phyloP scores from a whole-genome alignment of 306 rosid genomes.

The Cicer arietinum region DNA sequence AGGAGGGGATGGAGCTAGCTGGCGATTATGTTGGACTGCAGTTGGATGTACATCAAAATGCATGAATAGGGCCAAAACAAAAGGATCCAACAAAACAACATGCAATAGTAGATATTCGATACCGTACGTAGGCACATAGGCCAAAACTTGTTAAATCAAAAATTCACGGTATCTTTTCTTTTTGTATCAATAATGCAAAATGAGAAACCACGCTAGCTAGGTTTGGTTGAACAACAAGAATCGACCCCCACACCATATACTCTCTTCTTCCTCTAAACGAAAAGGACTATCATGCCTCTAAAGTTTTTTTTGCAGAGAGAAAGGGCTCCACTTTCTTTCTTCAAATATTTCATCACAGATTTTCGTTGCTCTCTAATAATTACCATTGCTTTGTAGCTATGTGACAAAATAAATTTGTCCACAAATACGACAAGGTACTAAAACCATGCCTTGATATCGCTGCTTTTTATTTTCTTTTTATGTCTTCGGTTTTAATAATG shows the following conservation, averaged over 20 bases:
- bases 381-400: slow-evolving; percentile 42
- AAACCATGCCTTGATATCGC: slow-evolving; percentile 24
- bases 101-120: slow-evolving; percentile 42
- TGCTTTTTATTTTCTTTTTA: background rate
- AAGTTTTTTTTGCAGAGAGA: slow-evolving; percentile 8
- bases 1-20: slow-evolving; percentile 22
- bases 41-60: slow-evolving; percentile 8
- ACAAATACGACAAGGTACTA: slow-evolving; percentile 38
- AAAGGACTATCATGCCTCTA: slow-evolving; percentile 50
- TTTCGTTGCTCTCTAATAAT: slow-evolving; percentile 45
- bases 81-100: slow-evolving; percentile 48
- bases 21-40: slow-evolving; percentile 16
- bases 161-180: slow-evolving; percentile 47
- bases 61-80: slow-evolving; percentile 42
- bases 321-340: slow-evolving; percentile 52
- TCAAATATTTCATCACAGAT: slow-evolving; percentile 31
- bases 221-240: slow-evolving; percentile 40
- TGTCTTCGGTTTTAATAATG: slow-evolving; percentile 12
- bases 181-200: slow-evolving; percentile 58
- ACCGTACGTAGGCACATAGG: slow-evolving; percentile 47
- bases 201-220: slow-evolving; percentile 15
- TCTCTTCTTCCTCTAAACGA: slow-evolving; percentile 18
- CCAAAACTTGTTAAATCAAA: slow-evolving; percentile 49
- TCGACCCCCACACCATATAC: slow-evolving; percentile 48
- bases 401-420: slow-evolving; percentile 41